phyloP scores from a whole-genome alignment of 1,139 yeast genomes.

The Tardiomyces depauwii region DNA sequence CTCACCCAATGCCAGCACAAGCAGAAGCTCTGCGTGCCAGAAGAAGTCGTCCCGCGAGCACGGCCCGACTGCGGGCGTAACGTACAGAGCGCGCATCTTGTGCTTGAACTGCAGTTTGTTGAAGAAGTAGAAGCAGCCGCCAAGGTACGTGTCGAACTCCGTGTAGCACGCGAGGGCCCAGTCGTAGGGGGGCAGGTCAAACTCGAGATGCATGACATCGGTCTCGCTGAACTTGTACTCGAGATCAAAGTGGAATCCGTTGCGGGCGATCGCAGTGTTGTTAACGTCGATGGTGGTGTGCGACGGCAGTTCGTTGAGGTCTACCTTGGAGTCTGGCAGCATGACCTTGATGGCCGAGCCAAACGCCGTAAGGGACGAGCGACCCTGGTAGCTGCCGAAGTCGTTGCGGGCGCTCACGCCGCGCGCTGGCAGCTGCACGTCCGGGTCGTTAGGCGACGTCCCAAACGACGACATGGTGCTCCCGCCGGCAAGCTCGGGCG shows the following conservation, averaged over 20 bases:
- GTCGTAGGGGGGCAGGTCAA: constrained; percentile 53
- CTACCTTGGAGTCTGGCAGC: constrained; percentile 6
- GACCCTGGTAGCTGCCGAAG: neutral
- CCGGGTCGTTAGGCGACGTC: constrained; percentile 1
- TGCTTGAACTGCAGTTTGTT: constrained; percentile 41
- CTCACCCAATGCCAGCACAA: constrained; percentile 76
- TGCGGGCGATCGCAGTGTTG: constrained; percentile 1
- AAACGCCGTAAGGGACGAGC: constrained; percentile 6
- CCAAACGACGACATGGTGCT: neutral
- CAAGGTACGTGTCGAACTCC: constrained; percentile 66
- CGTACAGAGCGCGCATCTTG: constrained; percentile 10
- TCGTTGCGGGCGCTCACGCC: too few relatives aligned
- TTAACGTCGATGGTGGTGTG: neutral
- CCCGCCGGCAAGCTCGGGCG: neutral
- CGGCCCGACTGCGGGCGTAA: constrained; percentile 2
- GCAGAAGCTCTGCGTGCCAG: constrained; percentile 67
- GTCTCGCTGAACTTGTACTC: constrained; percentile 31
- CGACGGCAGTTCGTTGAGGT: constrained; percentile 4
- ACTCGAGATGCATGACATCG: too few relatives aligned
- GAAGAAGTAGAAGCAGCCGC: constrained; percentile 79
- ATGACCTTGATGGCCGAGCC: constrained; percentile 9
- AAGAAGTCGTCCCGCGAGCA: constrained; percentile 19
- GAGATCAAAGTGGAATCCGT: constrained; percentile 3
- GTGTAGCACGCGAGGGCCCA: constrained; percentile 67
- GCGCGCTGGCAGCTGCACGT: neutral